Evolutionary conservation across 345 rosid genomes (phyloP).

Genomic region (Geranium rotundifolium): DNA sequence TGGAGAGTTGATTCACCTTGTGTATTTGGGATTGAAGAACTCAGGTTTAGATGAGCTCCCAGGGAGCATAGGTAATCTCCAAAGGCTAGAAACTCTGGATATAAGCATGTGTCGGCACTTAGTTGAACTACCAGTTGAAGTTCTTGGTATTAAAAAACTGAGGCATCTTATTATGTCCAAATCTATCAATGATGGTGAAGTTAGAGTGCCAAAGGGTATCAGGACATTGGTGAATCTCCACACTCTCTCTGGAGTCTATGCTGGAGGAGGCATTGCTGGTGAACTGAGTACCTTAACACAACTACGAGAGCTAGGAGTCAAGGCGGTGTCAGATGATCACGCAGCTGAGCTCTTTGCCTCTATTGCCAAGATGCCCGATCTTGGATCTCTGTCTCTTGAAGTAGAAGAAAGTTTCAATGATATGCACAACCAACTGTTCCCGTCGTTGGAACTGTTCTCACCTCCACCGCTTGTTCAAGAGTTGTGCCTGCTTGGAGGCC

Average conservation of each 20-base stretch:
- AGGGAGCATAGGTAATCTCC: constrained; percentile 1
- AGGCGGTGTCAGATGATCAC: constrained; percentile 6
- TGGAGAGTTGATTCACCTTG: constrained; percentile 10
- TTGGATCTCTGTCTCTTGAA: constrained; percentile 7
- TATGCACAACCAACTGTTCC: neutral
- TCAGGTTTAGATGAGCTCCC: constrained; percentile 10
- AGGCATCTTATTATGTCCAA: constrained; percentile 12
- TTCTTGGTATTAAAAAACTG: constrained; percentile 1
- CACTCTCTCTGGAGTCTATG: constrained; percentile 12
- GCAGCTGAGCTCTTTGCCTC: constrained; percentile 5
- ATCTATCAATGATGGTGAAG: neutral
- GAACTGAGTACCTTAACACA: constrained; percentile 9
- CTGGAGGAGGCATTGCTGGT: constrained; percentile 9
- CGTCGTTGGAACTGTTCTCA: constrained; percentile 4
- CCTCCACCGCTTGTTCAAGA: constrained; percentile 6
- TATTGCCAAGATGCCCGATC: constrained; percentile 9
- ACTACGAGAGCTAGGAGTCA: constrained; percentile 6
- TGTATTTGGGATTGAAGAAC: constrained; percentile 4
- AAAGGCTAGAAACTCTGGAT: neutral
- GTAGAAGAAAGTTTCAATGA: neutral
- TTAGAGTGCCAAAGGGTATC: constrained; percentile 8
- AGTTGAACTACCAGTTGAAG: neutral
- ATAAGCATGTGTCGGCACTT: neutral
- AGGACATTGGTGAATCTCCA: constrained; percentile 1
- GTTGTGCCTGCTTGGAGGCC: neutral